Percentiles rank a stretch among this genome's conserved stretches.
These are phyloP conservation scores for Chrysosphaeria jannelii DNA, from an alignment of 2,329 filamentous ascomycete species.

Conservation along the genomic window DNA sequence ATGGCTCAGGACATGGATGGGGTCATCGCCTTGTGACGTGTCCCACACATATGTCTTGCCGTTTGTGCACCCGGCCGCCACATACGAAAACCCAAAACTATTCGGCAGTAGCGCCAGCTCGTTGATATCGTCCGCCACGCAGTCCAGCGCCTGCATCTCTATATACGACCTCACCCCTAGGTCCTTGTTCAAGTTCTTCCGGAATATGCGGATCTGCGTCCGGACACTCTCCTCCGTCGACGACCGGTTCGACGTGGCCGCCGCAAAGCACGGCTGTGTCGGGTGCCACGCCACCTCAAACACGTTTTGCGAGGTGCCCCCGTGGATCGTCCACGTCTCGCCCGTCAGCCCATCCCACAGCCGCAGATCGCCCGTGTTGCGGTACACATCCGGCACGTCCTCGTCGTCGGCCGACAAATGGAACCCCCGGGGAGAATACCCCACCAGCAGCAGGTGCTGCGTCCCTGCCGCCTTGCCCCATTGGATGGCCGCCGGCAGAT, in stretches of 20 bases:
- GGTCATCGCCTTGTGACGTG: constrained; percentile 20
- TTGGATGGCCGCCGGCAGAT: constrained; percentile 30
- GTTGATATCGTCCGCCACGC: constrained; percentile 27
- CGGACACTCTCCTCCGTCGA: constrained; percentile 10
- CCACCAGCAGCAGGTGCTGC: constrained; percentile 23
- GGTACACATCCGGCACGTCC: constrained; percentile 26
- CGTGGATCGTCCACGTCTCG: constrained; percentile 16
- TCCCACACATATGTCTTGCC: constrained; percentile 34
- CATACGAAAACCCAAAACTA: constrained; percentile 9
- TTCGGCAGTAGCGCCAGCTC: constrained; percentile 18
- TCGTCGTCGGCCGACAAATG: constrained; percentile 15
- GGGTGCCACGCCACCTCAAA: constrained; percentile 37
- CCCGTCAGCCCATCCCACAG: constrained; percentile 22
- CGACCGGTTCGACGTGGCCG: constrained; percentile 20
- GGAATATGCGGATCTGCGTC: constrained; percentile 23
- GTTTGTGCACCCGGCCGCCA: constrained; percentile 30
- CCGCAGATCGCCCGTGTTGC: constrained; percentile 26
- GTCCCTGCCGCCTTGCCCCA: constrained; percentile 20
- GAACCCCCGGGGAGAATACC: constrained; percentile 28
- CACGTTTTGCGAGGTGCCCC: constrained; percentile 24
- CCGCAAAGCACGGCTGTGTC: constrained; percentile 18
- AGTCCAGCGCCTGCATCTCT: constrained; percentile 25
- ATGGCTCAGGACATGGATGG: constrained; percentile 24
- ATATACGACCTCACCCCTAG: constrained; percentile 10
- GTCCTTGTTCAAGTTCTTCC: too few species aligned